Evolutionary conservation across 768 basidiomycete species (phyloP).

Genomic region (Tylopilus subfusipes): DNA sequence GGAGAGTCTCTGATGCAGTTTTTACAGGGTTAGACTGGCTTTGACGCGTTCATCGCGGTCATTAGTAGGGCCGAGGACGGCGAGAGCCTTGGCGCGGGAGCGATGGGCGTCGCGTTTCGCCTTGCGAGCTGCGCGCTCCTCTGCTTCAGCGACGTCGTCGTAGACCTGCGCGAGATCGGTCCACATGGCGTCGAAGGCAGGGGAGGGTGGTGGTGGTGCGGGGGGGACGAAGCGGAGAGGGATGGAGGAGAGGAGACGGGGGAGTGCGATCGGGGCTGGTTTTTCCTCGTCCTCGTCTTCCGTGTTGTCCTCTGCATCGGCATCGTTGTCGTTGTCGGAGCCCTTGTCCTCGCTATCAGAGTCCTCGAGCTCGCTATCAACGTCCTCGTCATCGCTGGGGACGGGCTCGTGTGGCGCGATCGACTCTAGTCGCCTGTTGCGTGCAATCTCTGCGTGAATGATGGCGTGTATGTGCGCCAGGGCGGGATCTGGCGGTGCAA

Average conservation of each 20-base stretch:
- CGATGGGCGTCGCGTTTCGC: slow-evolving; percentile 8
- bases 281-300: too few relatives aligned
- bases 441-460: not conserved
- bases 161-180: not conserved
- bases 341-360: not conserved
- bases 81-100: slow-evolving; percentile 9
- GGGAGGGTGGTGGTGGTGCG: not conserved
- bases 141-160: not conserved
- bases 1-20: not conserved
- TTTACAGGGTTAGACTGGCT: not conserved
- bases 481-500: not conserved
- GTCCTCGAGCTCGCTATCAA: not conserved
- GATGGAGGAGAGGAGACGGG: not conserved
- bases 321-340: not conserved
- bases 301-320: not conserved
- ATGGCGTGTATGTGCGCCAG: not conserved
- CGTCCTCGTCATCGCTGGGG: too few relatives aligned
- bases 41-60: too few relatives aligned
- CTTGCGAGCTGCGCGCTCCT: slow-evolving; percentile 9
- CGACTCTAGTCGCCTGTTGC: not conserved
- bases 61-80: slow-evolving; percentile 1
- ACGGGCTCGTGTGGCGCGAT: not conserved
- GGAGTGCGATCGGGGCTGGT: slow-evolving; percentile 2
- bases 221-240: not conserved
- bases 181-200: not conserved